Base-by-base conservation (phyloP, 2,329 filamentous ascomycete genomes). In the Cordyceps farinosa region DNA sequence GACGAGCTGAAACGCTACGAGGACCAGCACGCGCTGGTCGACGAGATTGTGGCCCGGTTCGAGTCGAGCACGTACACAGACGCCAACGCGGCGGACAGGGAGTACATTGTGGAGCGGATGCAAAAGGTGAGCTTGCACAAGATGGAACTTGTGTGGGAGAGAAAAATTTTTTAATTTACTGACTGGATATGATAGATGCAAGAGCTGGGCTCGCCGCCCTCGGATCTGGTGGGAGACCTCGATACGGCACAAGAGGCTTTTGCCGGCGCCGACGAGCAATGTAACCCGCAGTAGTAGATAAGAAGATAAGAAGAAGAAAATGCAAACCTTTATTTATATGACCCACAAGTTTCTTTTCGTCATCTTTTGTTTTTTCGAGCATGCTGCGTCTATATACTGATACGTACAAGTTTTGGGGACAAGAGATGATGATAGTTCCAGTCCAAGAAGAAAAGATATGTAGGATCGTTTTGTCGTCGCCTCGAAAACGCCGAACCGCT, bases 91-190 rank as follows among this genome's bases (percentile, higher is more conserved):
- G 82, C 85, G 52, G 91, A 96, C 76, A 83, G 93, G 66, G 91
- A 96, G 73, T 97, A 92, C 76, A 95, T 99, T 70, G 94, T 97
- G 67, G 93, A 97, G 72, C 89, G 89, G 74, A 99, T 99, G 95
- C 94, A 98, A 76, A 94, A 94, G 87, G 94, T 97, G 76, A 74
- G 83, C 61, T 30, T 15, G 13, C n/a, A 11, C 9, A 6, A 29
- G 10, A 42, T 40, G 13, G 10, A 2, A 38, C 36, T 45, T 27
- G 22, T 22, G 1, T 22, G 22, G 22, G 17, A 45, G n/a, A n/a
- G 15, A 6, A 22, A 27, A 3, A 10, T 3, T 13, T 7, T 22
- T 22, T 22, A 22, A 22, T 45, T 27, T 50, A 34, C 45, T 51
- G 8, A 51, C 56, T 30, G 45, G 5, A 22, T n/a, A 17, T 8